Evolutionary conservation across 2,329 filamentous ascomycete genomes (phyloP).

Genomic region (Fusarium odoratissimum): DNA sequence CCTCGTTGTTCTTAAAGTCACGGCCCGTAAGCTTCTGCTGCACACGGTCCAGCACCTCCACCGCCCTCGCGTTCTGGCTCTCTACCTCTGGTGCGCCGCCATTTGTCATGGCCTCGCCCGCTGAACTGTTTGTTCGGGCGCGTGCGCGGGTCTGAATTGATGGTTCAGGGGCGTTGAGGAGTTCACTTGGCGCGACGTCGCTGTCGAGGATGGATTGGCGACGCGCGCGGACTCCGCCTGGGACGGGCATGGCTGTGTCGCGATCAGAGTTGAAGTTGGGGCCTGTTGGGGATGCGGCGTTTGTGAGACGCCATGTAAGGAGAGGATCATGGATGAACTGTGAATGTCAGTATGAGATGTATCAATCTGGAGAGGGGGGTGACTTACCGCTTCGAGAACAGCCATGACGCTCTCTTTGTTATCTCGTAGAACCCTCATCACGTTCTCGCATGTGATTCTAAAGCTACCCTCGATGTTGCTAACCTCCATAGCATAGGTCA

Average conservation of each 20-base stretch:
- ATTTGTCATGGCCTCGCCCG: conserved; percentile 51
- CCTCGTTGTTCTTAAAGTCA: conserved; percentile 88
- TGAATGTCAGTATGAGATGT: background rate
- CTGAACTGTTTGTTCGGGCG: conserved; percentile 70
- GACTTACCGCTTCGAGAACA: conserved; percentile 92
- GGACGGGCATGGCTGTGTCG: conserved; percentile 63
- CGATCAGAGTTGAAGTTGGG: conserved; percentile 75
- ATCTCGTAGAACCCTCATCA: conserved; percentile 94
- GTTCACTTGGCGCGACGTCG: conserved; percentile 68
- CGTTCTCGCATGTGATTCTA: conserved; percentile 96
- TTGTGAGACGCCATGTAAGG: conserved; percentile 91
- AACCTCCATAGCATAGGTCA: conserved; percentile 99
- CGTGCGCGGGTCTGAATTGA: conserved; percentile 62
- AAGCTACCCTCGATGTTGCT: conserved; percentile 99
- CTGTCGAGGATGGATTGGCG: conserved; percentile 77
- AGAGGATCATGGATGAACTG: conserved; percentile 99
- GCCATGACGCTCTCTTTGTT: conserved; percentile 99
- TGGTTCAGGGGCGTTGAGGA: conserved; percentile 62
- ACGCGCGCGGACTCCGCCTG: conserved; percentile 64
- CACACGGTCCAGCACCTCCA: conserved; percentile 91
- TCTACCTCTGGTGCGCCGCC: conserved; percentile 67
- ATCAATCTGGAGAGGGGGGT: background rate
- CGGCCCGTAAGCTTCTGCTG: conserved; percentile 95
- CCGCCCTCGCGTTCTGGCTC: conserved; percentile 90
- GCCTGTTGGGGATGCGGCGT: conserved; percentile 70